phyloP scores from a whole-genome alignment of 805 yeast genomes.

The Candida rishiriensis region DNA sequence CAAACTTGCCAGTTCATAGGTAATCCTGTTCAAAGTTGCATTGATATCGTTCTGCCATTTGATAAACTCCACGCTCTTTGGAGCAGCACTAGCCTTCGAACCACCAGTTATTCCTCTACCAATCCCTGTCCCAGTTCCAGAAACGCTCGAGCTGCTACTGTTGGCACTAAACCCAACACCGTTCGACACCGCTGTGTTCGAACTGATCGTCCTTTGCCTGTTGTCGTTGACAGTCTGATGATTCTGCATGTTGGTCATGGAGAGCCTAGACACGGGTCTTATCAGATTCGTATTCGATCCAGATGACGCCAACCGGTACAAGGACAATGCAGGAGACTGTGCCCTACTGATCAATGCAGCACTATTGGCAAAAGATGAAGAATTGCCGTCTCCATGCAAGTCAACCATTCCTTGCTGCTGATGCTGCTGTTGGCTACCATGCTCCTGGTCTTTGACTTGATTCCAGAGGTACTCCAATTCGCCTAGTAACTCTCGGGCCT shows the following conservation, averaged over 20 bases:
- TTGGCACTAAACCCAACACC: constrained; percentile 8
- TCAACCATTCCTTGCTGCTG: constrained; percentile 1
- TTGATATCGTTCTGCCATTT: constrained; percentile 54
- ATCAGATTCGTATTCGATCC: constrained; percentile 24
- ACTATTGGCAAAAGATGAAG: background rate
- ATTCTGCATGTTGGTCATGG: constrained; percentile 16
- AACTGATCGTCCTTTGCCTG: constrained; percentile 14
- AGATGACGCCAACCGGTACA: constrained; percentile 29
- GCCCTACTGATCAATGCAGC: constrained; percentile 16
- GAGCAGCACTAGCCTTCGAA: constrained; percentile 11
- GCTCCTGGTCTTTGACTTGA: constrained; percentile 40
- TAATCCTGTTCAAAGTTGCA: constrained; percentile 39
- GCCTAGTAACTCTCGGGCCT: constrained; percentile 57
- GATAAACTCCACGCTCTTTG: constrained; percentile 36
- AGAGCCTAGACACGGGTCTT: constrained; percentile 27
- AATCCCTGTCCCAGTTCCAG: constrained; percentile 6
- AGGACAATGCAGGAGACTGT: constrained; percentile 31
- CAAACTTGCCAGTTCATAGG: constrained; percentile 33
- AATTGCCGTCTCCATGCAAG: background rate
- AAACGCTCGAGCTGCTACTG: constrained; percentile 9
- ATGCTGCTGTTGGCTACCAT: constrained; percentile 44
- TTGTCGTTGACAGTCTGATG: background rate
- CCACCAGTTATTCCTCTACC: constrained; percentile 7
- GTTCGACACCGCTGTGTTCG: constrained; percentile 16
- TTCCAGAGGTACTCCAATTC: constrained; percentile 76